Percentiles rank a stretch among this genome's conserved stretches.
Evolutionary conservation across 2,329 filamentous ascomycete species (phyloP).

Genomic region (Pseudogymnoascus sp.): DNA sequence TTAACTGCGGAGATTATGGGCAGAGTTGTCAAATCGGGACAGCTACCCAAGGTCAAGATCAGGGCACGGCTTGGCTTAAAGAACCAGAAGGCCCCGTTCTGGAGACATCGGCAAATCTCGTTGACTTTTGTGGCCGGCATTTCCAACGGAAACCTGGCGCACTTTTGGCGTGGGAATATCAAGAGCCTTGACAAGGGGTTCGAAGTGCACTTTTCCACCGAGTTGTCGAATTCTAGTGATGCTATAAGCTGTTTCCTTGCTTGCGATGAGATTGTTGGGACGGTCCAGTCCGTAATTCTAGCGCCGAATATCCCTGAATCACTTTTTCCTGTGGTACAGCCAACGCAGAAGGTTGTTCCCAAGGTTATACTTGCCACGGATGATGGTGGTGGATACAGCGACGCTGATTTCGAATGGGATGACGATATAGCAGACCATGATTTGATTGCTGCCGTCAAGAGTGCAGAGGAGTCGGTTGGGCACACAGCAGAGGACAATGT

Average conservation of each 20-base stretch:
- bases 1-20: conserved; percentile 32
- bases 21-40: conserved; percentile 25
- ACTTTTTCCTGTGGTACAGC: conserved; percentile 24
- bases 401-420: conserved; percentile 17
- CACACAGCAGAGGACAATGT: conserved; percentile 15
- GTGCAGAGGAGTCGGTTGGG: conserved; percentile 16
- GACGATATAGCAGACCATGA: conserved; percentile 35
- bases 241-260: conserved; percentile 61
- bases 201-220: conserved; percentile 50
- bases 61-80: conserved; percentile 61
- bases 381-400: conserved; percentile 21
- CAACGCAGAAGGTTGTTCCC: neutral
- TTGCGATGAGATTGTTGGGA: conserved; percentile 76
- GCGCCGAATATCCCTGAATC: conserved; percentile 27
- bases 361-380: neutral
- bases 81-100: conserved; percentile 57
- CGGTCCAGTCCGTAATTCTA: conserved; percentile 26
- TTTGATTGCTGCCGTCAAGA: conserved; percentile 30
- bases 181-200: conserved; percentile 52
- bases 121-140: conserved; percentile 69
- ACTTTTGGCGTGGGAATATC: conserved; percentile 59
- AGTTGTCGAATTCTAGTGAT: conserved; percentile 46
- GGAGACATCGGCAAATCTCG: conserved; percentile 56
- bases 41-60: conserved; percentile 50
- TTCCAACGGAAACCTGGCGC: conserved; percentile 58